These are phyloP conservation scores for Phaseolus coccineus DNA, from an alignment of 331 rosid genomes.

Conservation along the genomic window DNA sequence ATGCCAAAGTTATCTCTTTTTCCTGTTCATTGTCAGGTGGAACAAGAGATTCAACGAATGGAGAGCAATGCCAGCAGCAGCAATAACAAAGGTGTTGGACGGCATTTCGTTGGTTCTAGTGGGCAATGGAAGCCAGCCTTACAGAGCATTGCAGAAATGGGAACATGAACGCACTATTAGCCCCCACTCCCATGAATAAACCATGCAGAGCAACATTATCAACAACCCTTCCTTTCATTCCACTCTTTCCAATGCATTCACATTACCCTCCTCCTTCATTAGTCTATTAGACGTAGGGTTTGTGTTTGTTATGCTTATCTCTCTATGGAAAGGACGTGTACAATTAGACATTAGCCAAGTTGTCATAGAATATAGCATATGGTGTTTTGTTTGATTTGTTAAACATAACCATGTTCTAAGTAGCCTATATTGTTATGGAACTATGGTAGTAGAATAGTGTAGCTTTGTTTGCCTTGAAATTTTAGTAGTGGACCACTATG, in stretches of 20 bases:
- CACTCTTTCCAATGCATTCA: slow-evolving; percentile 40
- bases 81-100: slow-evolving; percentile 56
- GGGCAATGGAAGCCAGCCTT: slow-evolving; percentile 95
- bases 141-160: slow-evolving; percentile 93
- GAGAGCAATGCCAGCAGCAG: slow-evolving; percentile 51
- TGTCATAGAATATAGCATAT: slow-evolving; percentile 7
- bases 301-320: slow-evolving; percentile 41
- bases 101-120: slow-evolving; percentile 58
- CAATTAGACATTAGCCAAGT: slow-evolving; percentile 36
- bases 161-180: slow-evolving; percentile 58
- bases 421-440: not conserved
- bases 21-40: slow-evolving; percentile 51
- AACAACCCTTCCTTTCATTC: slow-evolving; percentile 13
- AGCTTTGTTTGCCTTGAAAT: not conserved
- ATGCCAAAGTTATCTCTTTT: slow-evolving; percentile 15
- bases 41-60: slow-evolving; percentile 55
- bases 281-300: slow-evolving; percentile 25
- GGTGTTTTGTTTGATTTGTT: not conserved
- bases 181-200: slow-evolving; percentile 42
- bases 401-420: not conserved
- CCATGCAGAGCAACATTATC: slow-evolving; percentile 17
- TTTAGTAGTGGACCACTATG: not conserved
- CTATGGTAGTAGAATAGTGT: not conserved
- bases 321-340: slow-evolving; percentile 9
- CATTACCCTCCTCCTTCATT: not conserved